Evolutionary conservation across 768 basidiomycete genomes (phyloP), one percentile per base, ranked within the genome.

Genomic region (Clathrus columnatus): DNA sequence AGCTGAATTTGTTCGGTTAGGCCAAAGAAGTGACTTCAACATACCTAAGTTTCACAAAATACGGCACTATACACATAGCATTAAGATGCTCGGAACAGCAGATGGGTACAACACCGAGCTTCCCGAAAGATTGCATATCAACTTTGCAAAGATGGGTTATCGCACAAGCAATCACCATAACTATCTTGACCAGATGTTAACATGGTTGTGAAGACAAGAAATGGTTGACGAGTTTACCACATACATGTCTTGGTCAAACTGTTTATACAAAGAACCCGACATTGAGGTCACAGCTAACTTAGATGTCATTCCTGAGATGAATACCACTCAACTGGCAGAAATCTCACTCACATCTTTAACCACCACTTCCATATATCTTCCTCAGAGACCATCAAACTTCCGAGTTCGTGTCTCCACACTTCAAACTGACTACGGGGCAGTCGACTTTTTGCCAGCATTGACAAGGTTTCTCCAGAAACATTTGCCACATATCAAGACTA

Each of bases 41-140:
- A 54, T 63, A 24, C 63, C 58, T 20, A 64, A 64, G 50, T 16
- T 62, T 4, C 64, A 66, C 48, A 58, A 61, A 1, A 41, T 59
- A 7, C 30, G 46, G 11, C 67, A 69, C 47, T 69, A 66, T 51
- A 32, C 58, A 14, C 10, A 21, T 0, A 54, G 57, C 3, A 69
- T 69, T 36, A 50, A 53, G 1, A 27, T 26, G 0, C 42, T 61
- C 1, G 67, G 68, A 5, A 58, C 55, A n/a, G 59, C 61, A 0
- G 65, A 67, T 51, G 50, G 50, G 21, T 64, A 48, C 58, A 67
- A 57, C 54, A 69, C 68, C 1, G 69, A 71, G 54, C 41, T 62
- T 50, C 26, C 65, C 57, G 59, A 68, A 60, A 66, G 67, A 0
- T 64, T 77, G 0, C 77, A 77, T 51, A 76, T 76, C 46, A 67